Evolutionary conservation across 768 basidiomycete species (phyloP), one percentile per base, ranked within the genome.

Genomic region (Lactarius deliciosus): DNA sequence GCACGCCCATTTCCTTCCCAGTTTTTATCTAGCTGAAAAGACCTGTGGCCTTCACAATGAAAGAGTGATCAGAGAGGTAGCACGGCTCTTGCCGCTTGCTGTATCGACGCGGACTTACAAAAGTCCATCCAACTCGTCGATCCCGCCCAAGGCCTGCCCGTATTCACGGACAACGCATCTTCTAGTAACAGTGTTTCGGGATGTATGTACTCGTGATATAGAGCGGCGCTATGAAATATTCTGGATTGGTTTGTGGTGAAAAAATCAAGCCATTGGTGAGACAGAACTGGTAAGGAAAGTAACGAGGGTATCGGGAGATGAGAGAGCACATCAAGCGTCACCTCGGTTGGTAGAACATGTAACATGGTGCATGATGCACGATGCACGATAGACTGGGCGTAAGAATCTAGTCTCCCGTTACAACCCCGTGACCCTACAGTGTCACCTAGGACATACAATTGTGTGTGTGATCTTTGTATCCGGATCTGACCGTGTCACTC

Each of bases 1-100:
- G 84, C 83, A 2, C 80, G 78, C 0, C 78, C 83, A 43, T 77
- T 76, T 9, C 86, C 90, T 2, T 76, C 69, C 90, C 90, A 91
- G 54, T 81, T 82, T 32, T 74, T 77, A 58, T 81, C 77, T 57
- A 86, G 78, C 47, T 77, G 76, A 45, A 79, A 69, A 47, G 82
- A 82, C 66, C 79, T 78, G 66, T 72, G 74, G 68, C 86, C 85
- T 89, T 60, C 16, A 41, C 4, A 68, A 34, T 45, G n/a, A 32
- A 16, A 28, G 25, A 28, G 25, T 28, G 25, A 28, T 28, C 25
- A 28, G 25, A 28, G 25, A 28, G 25, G 25, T 28, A 28, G 25
- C 22, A 9, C 15, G 25, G 22, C 32, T 5, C 38, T 50, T 32
- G 22, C 13, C 34, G 50, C 38, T 50, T 32, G 22, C 13, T 25